A percentile compares a stretch with the other conserved stretches of the same genome.
Evolutionary conservation across 2,329 filamentous ascomycete genomes (phyloP).

Genomic region (Anthostomella pinea): DNA sequence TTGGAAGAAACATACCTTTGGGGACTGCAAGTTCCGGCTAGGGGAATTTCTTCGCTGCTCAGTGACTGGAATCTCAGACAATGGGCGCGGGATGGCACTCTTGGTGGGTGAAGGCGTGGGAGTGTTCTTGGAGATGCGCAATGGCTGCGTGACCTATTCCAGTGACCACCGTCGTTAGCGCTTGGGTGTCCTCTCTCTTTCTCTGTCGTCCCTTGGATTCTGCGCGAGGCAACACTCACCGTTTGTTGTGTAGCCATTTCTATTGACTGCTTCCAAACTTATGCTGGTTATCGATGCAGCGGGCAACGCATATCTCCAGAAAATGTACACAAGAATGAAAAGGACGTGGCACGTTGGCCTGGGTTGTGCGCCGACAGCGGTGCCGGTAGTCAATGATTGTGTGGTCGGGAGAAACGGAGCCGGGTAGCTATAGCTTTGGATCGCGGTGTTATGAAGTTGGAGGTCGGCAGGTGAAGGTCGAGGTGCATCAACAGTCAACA

Average conservation of each 20-base stretch:
- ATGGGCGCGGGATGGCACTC: conserved; percentile 64
- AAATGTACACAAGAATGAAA: conserved; percentile 14
- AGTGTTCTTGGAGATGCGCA: conserved; percentile 73
- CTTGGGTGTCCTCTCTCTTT: too few relatives aligned
- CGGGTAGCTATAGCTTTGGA: too few relatives aligned
- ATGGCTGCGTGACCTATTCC: conserved; percentile 52
- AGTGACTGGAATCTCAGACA: conserved; percentile 85
- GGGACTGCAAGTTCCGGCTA: conserved; percentile 76
- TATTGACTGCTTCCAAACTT: conserved; percentile 19
- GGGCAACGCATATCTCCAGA: conserved; percentile 25
- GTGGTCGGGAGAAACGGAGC: too few relatives aligned
- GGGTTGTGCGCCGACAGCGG: too few relatives aligned
- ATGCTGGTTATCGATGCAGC: conserved; percentile 16
- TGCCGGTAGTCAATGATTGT: too few relatives aligned
- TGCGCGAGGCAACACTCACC: conserved; percentile 18
- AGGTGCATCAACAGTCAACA: too few relatives aligned
- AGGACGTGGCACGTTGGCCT: too few relatives aligned
- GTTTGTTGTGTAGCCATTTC: conserved; percentile 31
- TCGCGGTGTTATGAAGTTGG: too few relatives aligned
- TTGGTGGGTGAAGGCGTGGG: conserved; percentile 61
- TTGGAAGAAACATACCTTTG: conserved; percentile 57
- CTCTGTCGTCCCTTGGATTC: not conserved
- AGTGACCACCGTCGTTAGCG: conserved; percentile 8
- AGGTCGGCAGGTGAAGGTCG: too few relatives aligned
- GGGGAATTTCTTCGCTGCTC: conserved; percentile 89